A percentile compares a stretch with the other conserved stretches of the same genome.
Evolutionary conservation across 768 basidiomycete genomes (phyloP).

Genomic region (Basidioascus undulatus): DNA sequence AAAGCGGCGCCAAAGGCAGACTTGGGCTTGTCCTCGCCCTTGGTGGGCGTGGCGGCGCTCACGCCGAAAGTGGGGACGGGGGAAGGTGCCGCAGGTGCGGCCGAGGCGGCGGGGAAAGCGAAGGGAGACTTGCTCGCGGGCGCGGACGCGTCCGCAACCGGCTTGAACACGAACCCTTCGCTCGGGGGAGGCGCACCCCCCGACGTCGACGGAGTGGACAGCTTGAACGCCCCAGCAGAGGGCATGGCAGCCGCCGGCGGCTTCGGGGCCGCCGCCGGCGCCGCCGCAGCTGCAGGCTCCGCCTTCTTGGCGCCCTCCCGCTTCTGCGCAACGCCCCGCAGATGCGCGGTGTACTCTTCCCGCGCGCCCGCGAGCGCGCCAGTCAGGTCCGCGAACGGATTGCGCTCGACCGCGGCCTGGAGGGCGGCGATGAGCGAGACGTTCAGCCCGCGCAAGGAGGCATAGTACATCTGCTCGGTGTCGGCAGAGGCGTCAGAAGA

Average conservation of each 20-base stretch:
- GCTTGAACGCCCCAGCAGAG: no score
- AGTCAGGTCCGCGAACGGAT: slow-evolving; percentile 7
- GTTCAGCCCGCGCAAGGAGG: slow-evolving; percentile 7
- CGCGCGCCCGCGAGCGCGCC: neutral
- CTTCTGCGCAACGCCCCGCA: no score
- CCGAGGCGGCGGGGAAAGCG: slow-evolving; percentile 3
- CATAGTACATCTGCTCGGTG: slow-evolving; percentile 4
- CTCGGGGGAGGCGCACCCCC: neutral
- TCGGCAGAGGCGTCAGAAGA: neutral
- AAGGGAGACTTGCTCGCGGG: slow-evolving; percentile 7
- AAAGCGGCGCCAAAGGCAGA: slow-evolving; percentile 2
- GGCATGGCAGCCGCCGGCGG: no score
- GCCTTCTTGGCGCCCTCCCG: no score
- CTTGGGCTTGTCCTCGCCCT: neutral
- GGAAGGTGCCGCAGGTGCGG: neutral
- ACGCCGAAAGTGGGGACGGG: no score
- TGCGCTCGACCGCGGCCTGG: slow-evolving; percentile 2
- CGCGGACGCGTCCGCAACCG: slow-evolving; percentile 1
- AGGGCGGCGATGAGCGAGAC: slow-evolving; percentile 5
- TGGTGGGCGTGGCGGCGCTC: no score
- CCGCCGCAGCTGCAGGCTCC: no score
- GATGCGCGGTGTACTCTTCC: slow-evolving; percentile 1
- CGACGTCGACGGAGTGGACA: neutral
- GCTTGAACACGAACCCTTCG: slow-evolving; percentile 8
- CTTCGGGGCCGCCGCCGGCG: no score